phyloP scores from a whole-genome alignment of 805 yeast genomes.

The Cyberlindnera maritima region DNA sequence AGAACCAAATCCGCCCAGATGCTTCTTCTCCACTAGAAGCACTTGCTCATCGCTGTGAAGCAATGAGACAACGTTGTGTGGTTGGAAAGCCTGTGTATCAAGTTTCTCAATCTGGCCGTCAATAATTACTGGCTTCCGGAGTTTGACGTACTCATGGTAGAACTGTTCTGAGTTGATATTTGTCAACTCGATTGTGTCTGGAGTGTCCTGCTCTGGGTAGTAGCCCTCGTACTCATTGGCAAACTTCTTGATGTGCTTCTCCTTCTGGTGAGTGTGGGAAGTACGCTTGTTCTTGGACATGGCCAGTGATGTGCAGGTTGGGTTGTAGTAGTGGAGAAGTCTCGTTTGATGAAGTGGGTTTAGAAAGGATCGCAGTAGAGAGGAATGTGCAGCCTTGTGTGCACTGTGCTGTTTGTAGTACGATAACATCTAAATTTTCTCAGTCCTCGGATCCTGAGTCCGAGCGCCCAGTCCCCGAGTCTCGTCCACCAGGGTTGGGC shows the following conservation, averaged over 20 bases:
- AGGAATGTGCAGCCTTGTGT: too few relatives aligned
- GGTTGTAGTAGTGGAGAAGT: neutral
- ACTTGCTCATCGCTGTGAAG: slow-evolving; percentile 34
- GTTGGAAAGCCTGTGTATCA: slow-evolving; percentile 32
- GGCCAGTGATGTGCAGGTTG: neutral
- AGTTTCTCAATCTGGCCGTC: slow-evolving; percentile 36
- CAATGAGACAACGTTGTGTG: slow-evolving; percentile 33
- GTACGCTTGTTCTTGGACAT: neutral
- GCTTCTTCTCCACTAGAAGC: slow-evolving; percentile 58
- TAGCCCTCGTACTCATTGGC: slow-evolving; percentile 13
- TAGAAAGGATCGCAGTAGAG: too few relatives aligned
- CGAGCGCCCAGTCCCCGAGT: too few relatives aligned
- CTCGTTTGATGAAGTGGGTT: too few relatives aligned
- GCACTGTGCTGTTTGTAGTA: too few relatives aligned
- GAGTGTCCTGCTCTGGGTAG: slow-evolving; percentile 7
- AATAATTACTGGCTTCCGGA: slow-evolving; percentile 46
- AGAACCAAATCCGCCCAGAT: slow-evolving; percentile 64
- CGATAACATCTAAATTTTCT: too few relatives aligned
- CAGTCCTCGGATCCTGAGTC: too few relatives aligned
- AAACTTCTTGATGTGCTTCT: slow-evolving; percentile 1
- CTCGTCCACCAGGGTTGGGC: too few relatives aligned
- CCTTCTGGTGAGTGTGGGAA: neutral
- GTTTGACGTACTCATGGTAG: slow-evolving; percentile 13
- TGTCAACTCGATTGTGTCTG: neutral
- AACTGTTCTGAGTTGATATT: slow-evolving; percentile 6